phyloP scores from a whole-genome alignment of 192 early-diverging fungal species.

The Pilobolus umbonatus region DNA sequence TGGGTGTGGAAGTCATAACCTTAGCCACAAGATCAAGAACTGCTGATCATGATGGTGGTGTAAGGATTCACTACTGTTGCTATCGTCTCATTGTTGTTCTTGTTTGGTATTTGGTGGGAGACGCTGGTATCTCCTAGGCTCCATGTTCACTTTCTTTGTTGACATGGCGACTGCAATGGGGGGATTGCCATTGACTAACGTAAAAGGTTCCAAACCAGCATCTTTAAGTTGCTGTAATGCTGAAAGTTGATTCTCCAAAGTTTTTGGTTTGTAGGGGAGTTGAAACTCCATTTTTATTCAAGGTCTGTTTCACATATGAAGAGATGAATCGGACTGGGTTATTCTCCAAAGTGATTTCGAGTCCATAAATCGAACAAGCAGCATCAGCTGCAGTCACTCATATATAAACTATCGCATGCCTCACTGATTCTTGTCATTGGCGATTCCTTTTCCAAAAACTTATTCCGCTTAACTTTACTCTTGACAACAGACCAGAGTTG shows the following conservation, averaged over 20 bases:
- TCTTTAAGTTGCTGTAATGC: background rate
- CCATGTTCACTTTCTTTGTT: constrained; percentile 17
- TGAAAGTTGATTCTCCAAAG: background rate
- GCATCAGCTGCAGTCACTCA: constrained; percentile 3
- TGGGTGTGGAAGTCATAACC: constrained; percentile 1
- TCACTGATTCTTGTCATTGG: constrained; percentile 9
- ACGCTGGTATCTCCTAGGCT: constrained; percentile 14
- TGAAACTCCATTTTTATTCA: too few relatives aligned
- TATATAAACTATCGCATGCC: constrained; percentile 16
- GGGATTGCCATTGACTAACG: constrained; percentile 10
- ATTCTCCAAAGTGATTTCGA: constrained; percentile 1
- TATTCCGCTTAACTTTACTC: constrained; percentile 21
- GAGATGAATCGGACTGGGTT: too few relatives aligned
- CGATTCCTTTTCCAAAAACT: constrained; percentile 20
- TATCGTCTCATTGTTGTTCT: constrained; percentile 5
- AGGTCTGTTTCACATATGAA: too few relatives aligned
- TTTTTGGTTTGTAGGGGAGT: too few relatives aligned
- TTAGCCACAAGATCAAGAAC: constrained; percentile 10
- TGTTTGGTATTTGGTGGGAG: constrained; percentile 14
- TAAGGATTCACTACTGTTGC: constrained; percentile 7
- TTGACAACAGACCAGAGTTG: constrained; percentile 30
- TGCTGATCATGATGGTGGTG: constrained; percentile 6
- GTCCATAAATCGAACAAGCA: background rate
- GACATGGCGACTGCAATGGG: constrained; percentile 5
- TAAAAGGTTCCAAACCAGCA: constrained; percentile 11